phyloP scores from a whole-genome alignment of 2,329 filamentous ascomycete genomes.

The Paracoccidioides lutzii region DNA sequence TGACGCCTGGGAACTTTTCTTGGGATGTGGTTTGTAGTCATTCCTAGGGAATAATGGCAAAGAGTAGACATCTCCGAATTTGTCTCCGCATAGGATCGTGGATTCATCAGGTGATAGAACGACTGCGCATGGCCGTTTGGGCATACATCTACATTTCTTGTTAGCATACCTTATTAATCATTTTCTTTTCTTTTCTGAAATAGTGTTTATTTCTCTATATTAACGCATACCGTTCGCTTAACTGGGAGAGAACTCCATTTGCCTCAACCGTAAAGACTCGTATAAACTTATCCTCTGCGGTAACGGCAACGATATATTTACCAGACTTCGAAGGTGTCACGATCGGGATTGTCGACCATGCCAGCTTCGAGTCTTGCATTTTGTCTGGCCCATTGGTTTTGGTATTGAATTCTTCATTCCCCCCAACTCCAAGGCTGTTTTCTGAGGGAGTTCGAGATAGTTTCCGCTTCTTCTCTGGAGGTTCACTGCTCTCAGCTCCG shows the following conservation, averaged over 20 bases:
- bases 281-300: slow-evolving; percentile 82
- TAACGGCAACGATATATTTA: slow-evolving; percentile 61
- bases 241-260: slow-evolving; percentile 47
- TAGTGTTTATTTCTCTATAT: too few species aligned
- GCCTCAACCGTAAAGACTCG: slow-evolving; percentile 63
- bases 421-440: slow-evolving; percentile 10
- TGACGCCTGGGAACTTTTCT: slow-evolving; percentile 10
- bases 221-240: slow-evolving; percentile 55
- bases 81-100: slow-evolving; percentile 75
- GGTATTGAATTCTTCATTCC: slow-evolving; percentile 12
- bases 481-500: slow-evolving; percentile 18
- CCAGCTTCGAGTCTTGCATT: slow-evolving; percentile 7
- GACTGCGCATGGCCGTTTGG: slow-evolving; percentile 74
- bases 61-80: slow-evolving; percentile 92
- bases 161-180: slow-evolving; percentile 17
- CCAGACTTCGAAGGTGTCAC: slow-evolving; percentile 52
- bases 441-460: slow-evolving; percentile 21
- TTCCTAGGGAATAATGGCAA: slow-evolving; percentile 53
- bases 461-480: slow-evolving; percentile 35
- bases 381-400: slow-evolving; percentile 10
- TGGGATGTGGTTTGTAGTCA: slow-evolving; percentile 25
- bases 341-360: slow-evolving; percentile 52
- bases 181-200: neutral
- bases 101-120: slow-evolving; percentile 54
- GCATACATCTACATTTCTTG: slow-evolving; percentile 52